Evolutionary conservation across 129 eudicot genomes (phyloP).

Genomic region (Lactuca sativa): DNA sequence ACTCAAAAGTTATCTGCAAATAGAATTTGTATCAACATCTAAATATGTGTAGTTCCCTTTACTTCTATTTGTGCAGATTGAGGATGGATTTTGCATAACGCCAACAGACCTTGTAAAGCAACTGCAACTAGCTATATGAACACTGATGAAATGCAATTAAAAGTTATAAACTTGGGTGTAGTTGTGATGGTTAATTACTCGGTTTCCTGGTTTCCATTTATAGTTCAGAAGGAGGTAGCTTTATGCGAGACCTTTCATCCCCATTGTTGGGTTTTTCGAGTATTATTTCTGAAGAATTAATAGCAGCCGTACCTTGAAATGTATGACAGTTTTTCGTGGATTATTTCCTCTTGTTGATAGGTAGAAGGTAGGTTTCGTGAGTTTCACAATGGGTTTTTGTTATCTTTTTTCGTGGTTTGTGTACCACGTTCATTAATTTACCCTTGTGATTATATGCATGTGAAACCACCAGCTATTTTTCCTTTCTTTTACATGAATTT

Average conservation of each 20-base stretch:
- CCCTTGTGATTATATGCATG: background rate
- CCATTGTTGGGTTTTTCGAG: conserved; percentile 5
- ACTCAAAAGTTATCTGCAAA: too few relatives aligned
- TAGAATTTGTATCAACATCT: background rate
- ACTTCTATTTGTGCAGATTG: conserved; percentile 6
- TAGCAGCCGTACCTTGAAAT: background rate
- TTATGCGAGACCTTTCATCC: background rate
- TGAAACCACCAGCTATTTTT: background rate
- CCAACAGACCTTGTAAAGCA: conserved; percentile 15
- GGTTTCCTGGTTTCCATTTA: background rate
- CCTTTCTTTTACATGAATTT: conserved; percentile 2
- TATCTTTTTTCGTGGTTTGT: conserved; percentile 11
- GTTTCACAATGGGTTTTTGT: background rate
- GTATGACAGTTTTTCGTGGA: background rate
- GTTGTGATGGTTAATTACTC: background rate
- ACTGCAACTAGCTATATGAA: conserved; percentile 12
- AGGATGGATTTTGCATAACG: background rate
- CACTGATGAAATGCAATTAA: background rate
- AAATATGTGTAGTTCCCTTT: too few relatives aligned
- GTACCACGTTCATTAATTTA: conserved; percentile 14
- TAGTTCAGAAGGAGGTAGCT: conserved; percentile 16
- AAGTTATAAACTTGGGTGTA: background rate
- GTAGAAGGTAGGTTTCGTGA: conserved; percentile 1
- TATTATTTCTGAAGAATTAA: conserved; percentile 3
- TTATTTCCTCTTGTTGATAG: conserved; percentile 1